Conservation (phyloP, 345 rosid species). For the Orychophragmus violaceus region DNA sequence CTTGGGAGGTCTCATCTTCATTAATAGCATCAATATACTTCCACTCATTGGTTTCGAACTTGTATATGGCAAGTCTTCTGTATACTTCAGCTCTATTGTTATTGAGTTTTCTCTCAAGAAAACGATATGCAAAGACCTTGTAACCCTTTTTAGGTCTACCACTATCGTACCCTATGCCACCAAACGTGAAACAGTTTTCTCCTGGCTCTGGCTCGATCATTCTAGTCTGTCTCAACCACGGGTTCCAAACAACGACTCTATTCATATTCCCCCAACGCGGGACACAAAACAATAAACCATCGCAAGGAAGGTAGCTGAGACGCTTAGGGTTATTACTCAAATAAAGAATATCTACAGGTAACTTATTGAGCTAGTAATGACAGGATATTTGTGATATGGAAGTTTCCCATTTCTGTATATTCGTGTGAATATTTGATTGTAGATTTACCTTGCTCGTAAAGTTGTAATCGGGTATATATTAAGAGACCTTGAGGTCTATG, state of each 20-base stretch:
- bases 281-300: neutral
- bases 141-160: neutral
- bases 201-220: neutral
- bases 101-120: neutral
- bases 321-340: neutral
- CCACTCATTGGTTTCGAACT: neutral
- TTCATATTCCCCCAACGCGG: neutral
- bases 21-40: neutral
- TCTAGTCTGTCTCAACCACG: neutral
- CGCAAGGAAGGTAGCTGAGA: neutral
- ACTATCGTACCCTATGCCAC: neutral
- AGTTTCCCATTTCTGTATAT: too few relatives aligned
- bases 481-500: too few relatives aligned
- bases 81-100: neutral
- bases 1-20: neutral
- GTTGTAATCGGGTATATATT: too few relatives aligned
- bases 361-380: too few relatives aligned
- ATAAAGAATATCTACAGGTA: neutral
- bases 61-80: neutral
- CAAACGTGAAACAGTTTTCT: neutral
- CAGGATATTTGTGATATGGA: too few relatives aligned
- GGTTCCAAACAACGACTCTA: neutral
- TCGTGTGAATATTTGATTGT: too few relatives aligned
- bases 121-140: neutral
- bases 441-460: too few relatives aligned